These are phyloP conservation scores for Manihot esculenta DNA, from an alignment of 441 rosid species.

Conservation along the genomic window DNA sequence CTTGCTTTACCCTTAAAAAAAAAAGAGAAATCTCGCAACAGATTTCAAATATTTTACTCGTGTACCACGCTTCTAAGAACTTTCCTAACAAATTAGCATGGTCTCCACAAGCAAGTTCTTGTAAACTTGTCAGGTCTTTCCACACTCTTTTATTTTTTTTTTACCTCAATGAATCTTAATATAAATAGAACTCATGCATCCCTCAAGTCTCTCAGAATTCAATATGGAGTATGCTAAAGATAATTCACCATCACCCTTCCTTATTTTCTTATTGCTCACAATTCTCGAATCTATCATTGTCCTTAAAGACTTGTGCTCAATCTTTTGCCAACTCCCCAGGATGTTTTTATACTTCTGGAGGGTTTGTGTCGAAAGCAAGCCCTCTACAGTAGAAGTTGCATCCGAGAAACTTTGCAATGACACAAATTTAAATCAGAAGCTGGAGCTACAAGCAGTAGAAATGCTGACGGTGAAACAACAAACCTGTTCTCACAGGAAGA, in stretches of 20 bases:
- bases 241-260: not conserved
- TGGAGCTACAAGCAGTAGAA: slow-evolving; percentile 36
- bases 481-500: not conserved
- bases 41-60: too few species aligned
- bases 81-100: too few species aligned
- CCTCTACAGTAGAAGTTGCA: not conserved
- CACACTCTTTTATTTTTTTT: too few species aligned
- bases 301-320: slow-evolving; percentile 32
- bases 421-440: slow-evolving; percentile 10
- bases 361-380: slow-evolving; percentile 7
- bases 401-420: not conserved
- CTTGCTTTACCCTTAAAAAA: too few species aligned
- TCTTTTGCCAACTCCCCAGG: slow-evolving; percentile 21
- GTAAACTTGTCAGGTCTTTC: not conserved
- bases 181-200: not conserved
- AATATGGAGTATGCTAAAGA: not conserved
- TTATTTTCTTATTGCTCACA: not conserved
- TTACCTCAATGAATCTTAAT: too few species aligned
- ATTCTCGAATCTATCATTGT: slow-evolving; percentile 29
- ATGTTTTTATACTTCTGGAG: not conserved
- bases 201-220: not conserved
- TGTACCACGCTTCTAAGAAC: too few species aligned
- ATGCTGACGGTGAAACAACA: slow-evolving; percentile 30
- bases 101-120: not conserved
- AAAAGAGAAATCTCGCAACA: too few species aligned